Evolutionary conservation across 2,329 filamentous ascomycete species (phyloP).

Genomic region (Trichoderma atroviride): DNA sequence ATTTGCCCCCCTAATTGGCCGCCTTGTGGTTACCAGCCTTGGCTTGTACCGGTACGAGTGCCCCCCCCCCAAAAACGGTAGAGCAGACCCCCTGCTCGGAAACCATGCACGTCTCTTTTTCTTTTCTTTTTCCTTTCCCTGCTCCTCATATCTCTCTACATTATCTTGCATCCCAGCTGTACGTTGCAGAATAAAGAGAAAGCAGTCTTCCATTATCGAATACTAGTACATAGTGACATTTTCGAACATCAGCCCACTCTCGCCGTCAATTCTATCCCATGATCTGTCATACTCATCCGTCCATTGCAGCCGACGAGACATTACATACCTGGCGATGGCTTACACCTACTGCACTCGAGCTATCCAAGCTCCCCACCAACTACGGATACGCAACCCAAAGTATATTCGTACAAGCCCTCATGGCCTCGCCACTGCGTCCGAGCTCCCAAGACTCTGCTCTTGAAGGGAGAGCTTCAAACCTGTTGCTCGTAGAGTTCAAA

Average conservation of each 20-base stretch:
- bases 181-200: not conserved
- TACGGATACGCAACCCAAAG: not conserved
- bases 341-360: not conserved
- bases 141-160: not conserved
- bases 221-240: not conserved
- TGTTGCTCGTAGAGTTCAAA: not conserved
- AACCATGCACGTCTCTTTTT: not conserved
- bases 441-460: not conserved
- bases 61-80: not conserved
- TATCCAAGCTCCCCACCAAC: not conserved
- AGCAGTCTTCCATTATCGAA: not conserved
- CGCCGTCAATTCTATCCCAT: not conserved
- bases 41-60: not conserved
- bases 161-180: not conserved
- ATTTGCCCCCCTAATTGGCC: not conserved
- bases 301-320: conserved; percentile 29
- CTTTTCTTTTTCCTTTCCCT: not conserved
- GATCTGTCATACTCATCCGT: not conserved
- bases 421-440: not conserved
- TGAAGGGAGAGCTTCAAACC: not conserved
- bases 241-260: not conserved
- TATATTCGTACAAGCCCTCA: not conserved
- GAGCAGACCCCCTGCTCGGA: not conserved
- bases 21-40: not conserved
- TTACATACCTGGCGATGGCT: conserved; percentile 30